These are phyloP conservation scores for Psidium friedrichsthalianum DNA, from an alignment of 345 rosid species.

Conservation along the genomic window DNA sequence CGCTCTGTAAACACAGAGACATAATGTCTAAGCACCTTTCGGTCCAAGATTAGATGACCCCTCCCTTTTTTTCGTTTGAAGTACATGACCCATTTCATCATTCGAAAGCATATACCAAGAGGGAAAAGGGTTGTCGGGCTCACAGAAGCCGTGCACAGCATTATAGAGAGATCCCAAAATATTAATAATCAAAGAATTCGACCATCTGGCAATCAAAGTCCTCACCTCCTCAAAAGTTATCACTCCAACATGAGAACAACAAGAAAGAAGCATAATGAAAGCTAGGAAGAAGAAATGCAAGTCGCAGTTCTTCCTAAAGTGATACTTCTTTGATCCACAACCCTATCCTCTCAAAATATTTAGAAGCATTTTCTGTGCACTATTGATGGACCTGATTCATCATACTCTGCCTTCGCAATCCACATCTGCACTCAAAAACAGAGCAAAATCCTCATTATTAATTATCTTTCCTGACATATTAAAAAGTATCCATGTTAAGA, in stretches of 20 bases:
- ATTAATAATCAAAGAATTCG: conserved; percentile 24
- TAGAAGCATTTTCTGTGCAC: conserved; percentile 95
- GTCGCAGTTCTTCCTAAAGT: conserved; percentile 5
- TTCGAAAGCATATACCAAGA: background rate
- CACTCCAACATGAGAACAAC: conserved; percentile 26
- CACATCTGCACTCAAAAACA: conserved; percentile 53
- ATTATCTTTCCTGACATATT: background rate
- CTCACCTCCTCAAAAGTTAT: conserved; percentile 23
- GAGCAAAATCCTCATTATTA: background rate
- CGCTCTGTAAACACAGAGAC: background rate
- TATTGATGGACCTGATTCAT: conserved; percentile 88
- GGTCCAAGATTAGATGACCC: background rate
- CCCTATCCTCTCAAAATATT: conserved; percentile 1
- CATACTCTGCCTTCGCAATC: conserved; percentile 92
- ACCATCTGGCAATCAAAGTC: conserved; percentile 14
- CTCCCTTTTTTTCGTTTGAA: background rate
- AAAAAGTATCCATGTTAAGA: background rate
- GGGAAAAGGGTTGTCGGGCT: background rate
- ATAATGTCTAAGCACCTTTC: background rate
- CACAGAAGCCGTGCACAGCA: background rate
- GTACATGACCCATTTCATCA: background rate
- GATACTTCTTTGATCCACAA: conserved; percentile 1
- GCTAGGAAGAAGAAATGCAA: conserved; percentile 13
- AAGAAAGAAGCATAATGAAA: conserved; percentile 12
- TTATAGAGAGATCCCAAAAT: background rate